These are phyloP conservation scores for Ophiostoma piceae DNA, from an alignment of 2,329 filamentous ascomycete genomes.

Conservation along the genomic window DNA sequence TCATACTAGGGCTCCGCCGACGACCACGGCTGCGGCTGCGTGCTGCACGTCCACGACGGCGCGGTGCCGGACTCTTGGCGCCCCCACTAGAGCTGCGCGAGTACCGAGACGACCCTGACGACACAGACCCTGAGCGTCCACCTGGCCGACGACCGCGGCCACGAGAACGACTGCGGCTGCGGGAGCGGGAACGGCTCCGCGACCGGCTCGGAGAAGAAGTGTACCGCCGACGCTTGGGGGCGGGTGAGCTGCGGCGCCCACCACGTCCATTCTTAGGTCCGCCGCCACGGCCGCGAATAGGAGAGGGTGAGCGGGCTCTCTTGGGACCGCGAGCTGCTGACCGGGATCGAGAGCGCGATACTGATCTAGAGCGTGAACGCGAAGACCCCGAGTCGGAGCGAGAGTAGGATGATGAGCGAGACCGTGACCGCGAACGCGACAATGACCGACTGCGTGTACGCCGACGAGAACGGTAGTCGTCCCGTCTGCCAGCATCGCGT, in stretches of 20 bases:
- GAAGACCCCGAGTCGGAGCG: constrained; percentile 38
- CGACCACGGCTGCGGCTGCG: constrained; percentile 25
- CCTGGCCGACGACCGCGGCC: constrained; percentile 36
- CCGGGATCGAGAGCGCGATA: constrained; percentile 18
- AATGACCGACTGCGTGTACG: constrained; percentile 33
- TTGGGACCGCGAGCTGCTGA: background rate
- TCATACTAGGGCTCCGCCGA: background rate
- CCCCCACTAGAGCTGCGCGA: constrained; percentile 32
- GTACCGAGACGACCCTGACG: constrained; percentile 33
- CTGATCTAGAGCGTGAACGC: constrained; percentile 21
- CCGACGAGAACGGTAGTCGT: constrained; percentile 22
- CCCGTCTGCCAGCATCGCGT: constrained; percentile 9
- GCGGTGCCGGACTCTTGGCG: background rate
- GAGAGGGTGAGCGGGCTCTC: constrained; percentile 18
- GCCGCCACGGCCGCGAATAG: constrained; percentile 31
- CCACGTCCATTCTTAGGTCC: constrained; percentile 30
- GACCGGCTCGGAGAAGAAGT: constrained; percentile 47
- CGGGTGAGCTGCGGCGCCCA: constrained; percentile 37
- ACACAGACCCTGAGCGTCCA: constrained; percentile 34
- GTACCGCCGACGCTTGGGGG: constrained; percentile 48
- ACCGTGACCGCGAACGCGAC: constrained; percentile 33
- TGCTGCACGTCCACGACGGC: background rate
- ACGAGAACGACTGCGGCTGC: constrained; percentile 44
- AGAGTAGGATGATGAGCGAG: constrained; percentile 22
- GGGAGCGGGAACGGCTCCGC: constrained; percentile 38